phyloP scores from a whole-genome alignment of 169 alveolate genomes.

The Plasmodium sp. region DNA sequence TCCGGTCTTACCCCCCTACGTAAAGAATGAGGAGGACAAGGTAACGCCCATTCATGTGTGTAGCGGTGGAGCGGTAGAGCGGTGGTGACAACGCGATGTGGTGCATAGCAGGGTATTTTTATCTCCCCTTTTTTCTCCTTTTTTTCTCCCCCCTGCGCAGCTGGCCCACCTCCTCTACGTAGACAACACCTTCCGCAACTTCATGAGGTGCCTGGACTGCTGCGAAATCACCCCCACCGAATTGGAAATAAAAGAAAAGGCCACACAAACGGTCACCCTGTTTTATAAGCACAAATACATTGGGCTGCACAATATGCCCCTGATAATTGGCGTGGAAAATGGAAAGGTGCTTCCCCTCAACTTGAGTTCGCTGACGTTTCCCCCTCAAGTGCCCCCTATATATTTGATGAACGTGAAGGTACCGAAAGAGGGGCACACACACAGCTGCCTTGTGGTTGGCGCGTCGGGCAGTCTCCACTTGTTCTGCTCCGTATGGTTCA shows the following conservation, averaged over 20 bases:
- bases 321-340: conserved; percentile 69
- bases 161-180: conserved; percentile 54
- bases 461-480: not conserved
- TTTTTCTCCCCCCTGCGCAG: not conserved
- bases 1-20: conserved; percentile 74
- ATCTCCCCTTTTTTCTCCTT: not conserved
- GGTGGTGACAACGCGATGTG: not conserved
- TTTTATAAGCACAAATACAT: conserved; percentile 62
- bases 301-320: conserved; percentile 74
- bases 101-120: not conserved
- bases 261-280: conserved; percentile 36
- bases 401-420: conserved; percentile 61
- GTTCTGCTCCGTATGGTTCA: not conserved
- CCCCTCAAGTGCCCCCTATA: conserved; percentile 56
- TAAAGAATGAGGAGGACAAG: conserved; percentile 40
- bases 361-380: conserved; percentile 32
- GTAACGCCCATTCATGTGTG: not conserved
- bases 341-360: conserved; percentile 68
- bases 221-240: conserved; percentile 42
- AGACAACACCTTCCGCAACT: conserved; percentile 59
- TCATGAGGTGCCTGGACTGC: conserved; percentile 68
- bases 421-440: not conserved
- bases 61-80: not conserved
- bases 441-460: not conserved
- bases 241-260: conserved; percentile 34